A percentile compares a stretch with the other conserved stretches of the same genome.
phyloP scores from a whole-genome alignment of 768 basidiomycete species.

The Pisolithus sp. region DNA sequence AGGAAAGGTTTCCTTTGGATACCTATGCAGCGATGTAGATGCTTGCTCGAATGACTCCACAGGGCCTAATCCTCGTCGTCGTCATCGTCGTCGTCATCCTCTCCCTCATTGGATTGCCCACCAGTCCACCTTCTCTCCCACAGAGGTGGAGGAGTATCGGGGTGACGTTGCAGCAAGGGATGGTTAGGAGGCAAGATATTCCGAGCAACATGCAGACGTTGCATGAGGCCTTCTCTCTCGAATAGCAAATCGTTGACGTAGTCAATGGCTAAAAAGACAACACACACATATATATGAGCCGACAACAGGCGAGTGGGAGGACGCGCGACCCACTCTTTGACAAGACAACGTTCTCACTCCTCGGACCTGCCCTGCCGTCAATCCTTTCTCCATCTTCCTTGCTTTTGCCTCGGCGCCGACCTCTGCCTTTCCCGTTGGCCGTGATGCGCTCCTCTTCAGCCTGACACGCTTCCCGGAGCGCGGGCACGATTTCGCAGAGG shows the following conservation, averaged over 20 bases:
- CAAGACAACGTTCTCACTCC: constrained; percentile 86
- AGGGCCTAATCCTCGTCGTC: constrained; percentile 38
- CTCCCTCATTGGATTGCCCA: constrained; percentile 47
- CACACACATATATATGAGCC: neutral
- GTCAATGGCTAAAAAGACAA: constrained; percentile 63
- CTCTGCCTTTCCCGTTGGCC: constrained; percentile 28
- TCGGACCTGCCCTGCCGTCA: constrained; percentile 83
- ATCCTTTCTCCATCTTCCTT: constrained; percentile 53
- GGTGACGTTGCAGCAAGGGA: constrained; percentile 37
- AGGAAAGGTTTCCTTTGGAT: too few species aligned
- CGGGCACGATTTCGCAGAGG: constrained; percentile 77
- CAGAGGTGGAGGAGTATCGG: constrained; percentile 34
- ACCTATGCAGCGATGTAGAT: neutral
- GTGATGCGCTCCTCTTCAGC: constrained; percentile 58
- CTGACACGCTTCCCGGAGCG: constrained; percentile 72
- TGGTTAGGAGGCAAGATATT: constrained; percentile 53
- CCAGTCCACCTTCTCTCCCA: constrained; percentile 89
- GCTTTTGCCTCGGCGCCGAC: constrained; percentile 32
- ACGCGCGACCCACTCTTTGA: constrained; percentile 61
- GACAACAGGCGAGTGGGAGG: constrained; percentile 1
- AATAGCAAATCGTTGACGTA: constrained; percentile 64
- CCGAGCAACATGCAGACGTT: constrained; percentile 56
- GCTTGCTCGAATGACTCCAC: neutral
- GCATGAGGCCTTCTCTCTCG: constrained; percentile 50
- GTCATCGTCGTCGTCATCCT: constrained; percentile 41